Evolutionary conservation across 768 basidiomycete species (phyloP), one percentile per base, ranked within the genome.

Genomic region (Mycena albidolilacea): DNA sequence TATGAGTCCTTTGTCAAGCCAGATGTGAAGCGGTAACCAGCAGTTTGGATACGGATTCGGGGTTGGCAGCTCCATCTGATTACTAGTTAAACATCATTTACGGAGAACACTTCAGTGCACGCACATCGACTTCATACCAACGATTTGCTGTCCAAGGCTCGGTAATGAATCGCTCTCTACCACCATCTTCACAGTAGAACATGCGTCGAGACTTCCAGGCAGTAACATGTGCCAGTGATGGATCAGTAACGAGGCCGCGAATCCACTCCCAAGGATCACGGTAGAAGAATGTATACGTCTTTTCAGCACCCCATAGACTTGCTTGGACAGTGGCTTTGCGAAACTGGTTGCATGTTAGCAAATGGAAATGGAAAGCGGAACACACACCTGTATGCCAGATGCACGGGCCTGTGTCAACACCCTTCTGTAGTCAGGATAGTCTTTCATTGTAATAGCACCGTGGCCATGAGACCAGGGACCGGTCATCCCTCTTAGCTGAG

Each of bases 221-320:
- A 4, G 12, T 15, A 17, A 48, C 46, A 15, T 8, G 19, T 41
- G 21, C 61, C 7, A 63, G 44, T 2, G 44, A 12, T 4, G 44
- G 23, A 35, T 63, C 61, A 2, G 30, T 15, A 4, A 35, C 19
- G 9, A 63, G 61, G 30, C 44, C 35, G 15, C 2, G 11, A 15
- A 63, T 48, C 61, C 61, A 63, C 10, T 63, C 44, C 61, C 61
- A 63, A 1, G 61, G 61, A 12, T 63, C 61, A 5, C 61, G 61
- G 61, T 63, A 63, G 23, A 11, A 35, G 30, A 35, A 55, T 11
- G 21, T 35, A 9, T 30, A 55, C 12, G 37, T 55, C 6, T 55
- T 30, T 30, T 30, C 4, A 5, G 1, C 12, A 5, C 54, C 54
- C 30, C 30, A 35, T 10, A 55, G 12, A 10, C 12, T 35, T 7